phyloP scores from a whole-genome alignment of 441 rosid genomes.

The Isatis lusitanica region DNA sequence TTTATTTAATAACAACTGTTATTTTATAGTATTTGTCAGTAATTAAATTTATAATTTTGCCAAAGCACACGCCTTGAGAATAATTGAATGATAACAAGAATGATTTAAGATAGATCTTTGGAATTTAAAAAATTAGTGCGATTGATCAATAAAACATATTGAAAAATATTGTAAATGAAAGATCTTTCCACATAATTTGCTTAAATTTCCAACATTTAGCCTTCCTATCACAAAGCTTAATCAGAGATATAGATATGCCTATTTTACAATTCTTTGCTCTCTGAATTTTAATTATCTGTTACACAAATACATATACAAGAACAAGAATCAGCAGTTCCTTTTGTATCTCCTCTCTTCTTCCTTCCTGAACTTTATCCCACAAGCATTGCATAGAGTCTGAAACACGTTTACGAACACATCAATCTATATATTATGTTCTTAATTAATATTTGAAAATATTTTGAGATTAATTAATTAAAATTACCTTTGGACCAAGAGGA shows the following conservation, averaged over 20 bases:
- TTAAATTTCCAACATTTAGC: background rate
- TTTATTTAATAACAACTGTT: too few relatives aligned
- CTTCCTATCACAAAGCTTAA: background rate
- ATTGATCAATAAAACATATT: background rate
- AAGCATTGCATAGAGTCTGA: conserved; percentile 40
- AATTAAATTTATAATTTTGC: background rate
- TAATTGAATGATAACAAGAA: background rate
- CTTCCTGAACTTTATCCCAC: conserved; percentile 41
- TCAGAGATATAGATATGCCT: background rate
- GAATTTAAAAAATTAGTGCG: background rate
- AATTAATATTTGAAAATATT: background rate
- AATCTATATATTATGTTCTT: background rate
- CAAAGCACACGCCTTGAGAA: background rate
- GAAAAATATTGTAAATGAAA: background rate
- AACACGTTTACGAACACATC: conserved; percentile 1
- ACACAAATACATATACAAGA: background rate
- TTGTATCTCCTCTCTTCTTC: conserved; percentile 21
- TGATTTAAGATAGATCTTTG: background rate
- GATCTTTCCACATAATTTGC: background rate
- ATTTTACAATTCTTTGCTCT: background rate
- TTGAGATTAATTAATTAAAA: background rate
- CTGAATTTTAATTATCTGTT: too few relatives aligned
- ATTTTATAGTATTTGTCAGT: too few relatives aligned
- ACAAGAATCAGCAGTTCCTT: background rate
- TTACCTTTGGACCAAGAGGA: conserved; percentile 40